These are phyloP conservation scores for Phialemoniopsis sp. DNA, from an alignment of 2,329 filamentous ascomycete genomes.

Conservation along the genomic window DNA sequence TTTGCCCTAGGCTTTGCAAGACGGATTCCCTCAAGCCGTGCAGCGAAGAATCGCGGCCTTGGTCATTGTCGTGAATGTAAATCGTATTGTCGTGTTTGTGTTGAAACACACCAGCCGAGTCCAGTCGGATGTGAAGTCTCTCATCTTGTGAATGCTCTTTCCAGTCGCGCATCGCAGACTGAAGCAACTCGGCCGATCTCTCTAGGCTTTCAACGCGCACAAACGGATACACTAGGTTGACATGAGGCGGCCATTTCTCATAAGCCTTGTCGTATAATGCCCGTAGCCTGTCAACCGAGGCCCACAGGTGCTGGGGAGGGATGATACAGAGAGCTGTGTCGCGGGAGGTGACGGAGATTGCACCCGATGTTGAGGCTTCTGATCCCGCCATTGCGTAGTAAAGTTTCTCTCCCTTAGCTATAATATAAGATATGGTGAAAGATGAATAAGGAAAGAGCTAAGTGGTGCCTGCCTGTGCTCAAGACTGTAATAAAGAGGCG, in stretches of 20 bases:
- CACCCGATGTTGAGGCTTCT: not conserved
- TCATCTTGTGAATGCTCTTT: slow-evolving; percentile 5
- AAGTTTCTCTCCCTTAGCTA: too few relatives aligned
- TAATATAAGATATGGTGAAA: too few relatives aligned
- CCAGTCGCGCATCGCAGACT: slow-evolving; percentile 21
- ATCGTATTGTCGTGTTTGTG: slow-evolving; percentile 47
- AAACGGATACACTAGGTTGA: slow-evolving; percentile 66
- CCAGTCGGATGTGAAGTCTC: slow-evolving; percentile 23
- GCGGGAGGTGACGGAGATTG: slow-evolving; percentile 29
- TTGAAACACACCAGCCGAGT: slow-evolving; percentile 39
- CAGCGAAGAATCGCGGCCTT: slow-evolving; percentile 14
- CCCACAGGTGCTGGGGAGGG: slow-evolving; percentile 43
- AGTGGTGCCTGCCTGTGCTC: too few relatives aligned
- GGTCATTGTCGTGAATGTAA: slow-evolving; percentile 28
- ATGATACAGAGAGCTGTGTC: slow-evolving; percentile 60
- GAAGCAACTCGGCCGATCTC: slow-evolving; percentile 33
- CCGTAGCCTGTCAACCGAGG: slow-evolving; percentile 48
- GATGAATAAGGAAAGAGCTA: too few relatives aligned
- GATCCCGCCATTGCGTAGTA: too few relatives aligned
- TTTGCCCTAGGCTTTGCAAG: slow-evolving; percentile 27
- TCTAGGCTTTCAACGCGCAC: slow-evolving; percentile 42
- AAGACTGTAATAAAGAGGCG: too few relatives aligned
- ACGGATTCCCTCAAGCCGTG: slow-evolving; percentile 26
- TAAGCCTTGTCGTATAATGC: slow-evolving; percentile 59
- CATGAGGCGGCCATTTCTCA: slow-evolving; percentile 60